Base-by-base conservation (phyloP, 1,139 yeast species). In the Magnusiomyces starmeri region DNA sequence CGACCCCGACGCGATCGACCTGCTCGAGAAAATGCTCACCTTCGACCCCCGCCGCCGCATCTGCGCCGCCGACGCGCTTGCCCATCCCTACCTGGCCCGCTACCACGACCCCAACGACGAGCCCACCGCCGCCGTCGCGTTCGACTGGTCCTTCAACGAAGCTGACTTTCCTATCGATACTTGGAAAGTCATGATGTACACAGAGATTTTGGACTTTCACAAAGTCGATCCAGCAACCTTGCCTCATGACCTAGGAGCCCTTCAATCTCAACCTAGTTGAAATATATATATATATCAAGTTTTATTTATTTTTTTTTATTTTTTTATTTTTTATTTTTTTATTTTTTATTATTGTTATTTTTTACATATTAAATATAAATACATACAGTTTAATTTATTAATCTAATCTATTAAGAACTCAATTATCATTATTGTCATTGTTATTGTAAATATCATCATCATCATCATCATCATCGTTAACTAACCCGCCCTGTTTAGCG, bases 121-220 rank as follows among this genome's bases (percentile, higher is more conserved):
- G 70, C 99, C 99, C 1, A 84, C 81, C 4, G 96, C 98, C 49
- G 89, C 83, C 50, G 86, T 83, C 58, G 86, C 86, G 68, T 92
- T 92, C 63, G 98, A 92, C 71, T 92, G 99, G 99, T 85, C 95
- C 64, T 92, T 92, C 70, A 92, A 92, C 68, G 97, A 94, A 64
- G 97, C 97, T 0, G 98, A 92, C 70, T 76, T 92, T 62, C 97
- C 98, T 1, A 95, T 92, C 22, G 97, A 92, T 65, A 88, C 96
- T 12, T 92, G 98, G 98, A 82, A 96, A 71, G 96, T 90, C 27
- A 92, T 92, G 98, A 92, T 92, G 96, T 92, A 92, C 70, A 85
- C 95, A 50, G 98, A 92, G 71, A 92, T 92, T 57, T 75, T 92
- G 60, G 97, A 90, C 68, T 92, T 90, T 77, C 98, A 92, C 71